Evolutionary conservation across 352 stramenopile genomes (phyloP), one percentile per base, ranked within the genome.

Genomic region (Phytophthora pini): DNA sequence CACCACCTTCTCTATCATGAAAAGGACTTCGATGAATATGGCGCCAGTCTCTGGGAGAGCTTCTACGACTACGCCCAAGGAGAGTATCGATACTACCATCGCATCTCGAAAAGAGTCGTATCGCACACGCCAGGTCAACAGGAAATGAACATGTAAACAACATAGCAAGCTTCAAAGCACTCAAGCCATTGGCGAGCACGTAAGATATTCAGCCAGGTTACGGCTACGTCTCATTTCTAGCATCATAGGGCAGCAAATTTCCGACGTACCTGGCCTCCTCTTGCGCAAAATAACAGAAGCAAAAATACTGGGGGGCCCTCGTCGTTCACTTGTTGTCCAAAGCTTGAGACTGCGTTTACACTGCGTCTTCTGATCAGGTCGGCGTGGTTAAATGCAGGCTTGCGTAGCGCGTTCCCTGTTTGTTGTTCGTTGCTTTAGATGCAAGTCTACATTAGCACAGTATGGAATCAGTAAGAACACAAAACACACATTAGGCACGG

Each of bases 51-150:
- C 29, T 93, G 84, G 82, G 79, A 87, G 24, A 68, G 52, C 17
- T 93, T 93, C 61, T 93, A 78, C 58, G 84, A 93, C 61, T 87
- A 89, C 45, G 57, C 47, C 4, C 74, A 72, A 39, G 65, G 72
- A 38, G 72, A 85, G 31, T 83, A 89, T 34, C 77, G 82, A 20
- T 87, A 89, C 60, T 91, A 85, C 52, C 82, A 93, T 47, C 78
- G 79, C 11, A 65, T 90, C 13, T 82, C 84, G 13, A 91, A 93
- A 39, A 75, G 82, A 11, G 82, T 93, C 24, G 71, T 82, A 17
- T 58, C 57, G 2, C 45, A 65, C 22, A 12, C 32, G 22, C 56
- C 70, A 60, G 36, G 20, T 32, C 51, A 63, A 26, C 48, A 57
- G 29, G 32, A 50, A 53, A 22, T 24, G 24, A 31, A 38, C 10